Evolutionary conservation across 208 protist species (phyloP), one percentile per base, ranked within the genome.

Genomic region (Trypanosoma boissoni): DNA sequence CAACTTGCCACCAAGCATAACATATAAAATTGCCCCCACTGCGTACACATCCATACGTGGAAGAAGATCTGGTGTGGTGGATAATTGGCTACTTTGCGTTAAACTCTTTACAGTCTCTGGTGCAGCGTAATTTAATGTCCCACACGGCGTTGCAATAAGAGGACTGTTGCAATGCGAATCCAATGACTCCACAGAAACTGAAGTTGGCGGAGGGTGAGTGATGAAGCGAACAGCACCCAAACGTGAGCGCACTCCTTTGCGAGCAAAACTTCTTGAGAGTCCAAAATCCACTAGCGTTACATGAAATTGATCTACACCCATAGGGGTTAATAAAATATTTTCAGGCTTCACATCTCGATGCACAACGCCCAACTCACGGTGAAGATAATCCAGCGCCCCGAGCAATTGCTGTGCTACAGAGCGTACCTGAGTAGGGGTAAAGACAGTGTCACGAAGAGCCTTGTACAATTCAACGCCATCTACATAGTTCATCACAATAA

Each of bases 291-390:
- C 85, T 4, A 95, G 64, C 3, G 79, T 86, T 18, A 92, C 76
- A 14, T 82, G 74, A 9, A 60, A 71, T 20, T 75, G 23, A 64
- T 53, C 58, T 32, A 44, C 43, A 3, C 73, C 54, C 8, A 59
- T 48, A 1, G 68, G 70, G 6, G 69, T 59, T 14, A 96, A 63
- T 44, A 96, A 60, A 27, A 96, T 74, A 68, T 96, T 96, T 52
- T 93, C 84, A 0, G 89, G 86, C 58, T 96, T 96, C 2, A 96
- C 73, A 57, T 96, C 89, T 9, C 89, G 80, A 57, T 96, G 89
- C 18, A 96, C 87, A 28, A 96, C 70, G 34, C 69, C 58, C 18
- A 85, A 65, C 0, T 64, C 76, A 42, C 68, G 63, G 78, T 96
- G 91, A 12, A 96, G 65, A 62, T 96, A 94, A 26, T 62, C 58